A percentile compares a stretch with the other conserved stretches of the same genome.
These are phyloP conservation scores for Penicillium antarcticum DNA, from an alignment of 495 filamentous ascomycete genomes.

Conservation along the genomic window DNA sequence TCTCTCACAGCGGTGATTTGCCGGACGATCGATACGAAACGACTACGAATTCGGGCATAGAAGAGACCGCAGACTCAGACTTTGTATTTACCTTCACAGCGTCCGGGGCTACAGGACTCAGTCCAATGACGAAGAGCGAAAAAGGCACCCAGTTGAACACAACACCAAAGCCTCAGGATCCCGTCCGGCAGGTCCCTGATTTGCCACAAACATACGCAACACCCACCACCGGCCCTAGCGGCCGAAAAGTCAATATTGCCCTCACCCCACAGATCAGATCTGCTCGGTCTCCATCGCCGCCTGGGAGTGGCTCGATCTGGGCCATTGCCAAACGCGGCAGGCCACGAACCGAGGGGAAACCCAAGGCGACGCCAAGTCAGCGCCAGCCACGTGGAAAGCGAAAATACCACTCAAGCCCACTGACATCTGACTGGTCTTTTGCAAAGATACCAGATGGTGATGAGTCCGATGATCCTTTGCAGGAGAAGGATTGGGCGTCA, in stretches of 20 bases:
- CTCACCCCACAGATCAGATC: constrained; percentile 5
- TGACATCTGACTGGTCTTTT: constrained; percentile 45
- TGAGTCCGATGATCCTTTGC: constrained; percentile 48
- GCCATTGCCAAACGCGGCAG: constrained; percentile 24
- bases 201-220: constrained; percentile 34
- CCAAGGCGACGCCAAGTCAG: constrained; percentile 19
- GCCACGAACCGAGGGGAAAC: constrained; percentile 23
- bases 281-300: constrained; percentile 32
- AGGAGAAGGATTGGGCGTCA: constrained; percentile 35
- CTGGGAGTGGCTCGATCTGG: constrained; percentile 39
- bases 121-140: not conserved
- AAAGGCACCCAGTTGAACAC: constrained; percentile 2
- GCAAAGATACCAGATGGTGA: constrained; percentile 33
- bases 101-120: not conserved
- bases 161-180: constrained; percentile 8
- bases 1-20: not conserved
- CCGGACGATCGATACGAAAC: not conserved
- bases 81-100: constrained; percentile 14
- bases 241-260: constrained; percentile 9
- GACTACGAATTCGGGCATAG: not conserved
- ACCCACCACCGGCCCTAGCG: constrained; percentile 21
- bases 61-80: constrained; percentile 23
- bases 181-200: constrained; percentile 40
- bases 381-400: constrained; percentile 22
- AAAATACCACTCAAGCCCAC: constrained; percentile 33